These are phyloP conservation scores for Syzygium aqueum DNA, from an alignment of 345 rosid species.

Conservation along the genomic window DNA sequence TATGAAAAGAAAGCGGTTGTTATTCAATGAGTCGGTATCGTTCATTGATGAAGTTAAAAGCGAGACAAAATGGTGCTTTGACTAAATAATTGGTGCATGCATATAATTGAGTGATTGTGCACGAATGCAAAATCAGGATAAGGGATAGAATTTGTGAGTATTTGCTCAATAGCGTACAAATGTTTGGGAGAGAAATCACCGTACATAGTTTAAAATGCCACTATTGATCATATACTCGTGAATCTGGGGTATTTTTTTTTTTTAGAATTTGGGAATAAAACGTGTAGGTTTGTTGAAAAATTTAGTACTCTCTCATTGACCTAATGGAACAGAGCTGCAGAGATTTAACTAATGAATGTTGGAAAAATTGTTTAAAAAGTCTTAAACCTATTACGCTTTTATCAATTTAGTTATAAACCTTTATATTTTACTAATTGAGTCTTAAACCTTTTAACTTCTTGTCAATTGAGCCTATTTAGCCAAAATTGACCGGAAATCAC, in stretches of 20 bases:
- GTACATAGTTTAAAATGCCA: no score
- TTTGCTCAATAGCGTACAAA: not conserved
- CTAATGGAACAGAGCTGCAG: not conserved
- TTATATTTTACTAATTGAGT: no score
- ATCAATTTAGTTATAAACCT: no score
- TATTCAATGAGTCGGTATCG: not conserved
- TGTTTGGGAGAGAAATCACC: no score
- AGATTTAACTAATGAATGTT: not conserved
- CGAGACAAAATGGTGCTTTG: not conserved
- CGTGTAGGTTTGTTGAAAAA: not conserved
- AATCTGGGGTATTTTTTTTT: no score
- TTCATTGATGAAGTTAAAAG: not conserved
- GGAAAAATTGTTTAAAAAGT: no score
- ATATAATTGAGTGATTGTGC: not conserved
- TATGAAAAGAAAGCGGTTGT: not conserved
- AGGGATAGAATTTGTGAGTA: not conserved
- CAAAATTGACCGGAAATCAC: no score
- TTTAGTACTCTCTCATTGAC: not conserved
- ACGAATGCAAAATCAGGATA: not conserved
- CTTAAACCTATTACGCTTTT: no score
- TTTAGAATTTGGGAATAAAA: no score
- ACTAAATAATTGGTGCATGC: not conserved
- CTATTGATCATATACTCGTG: no score
- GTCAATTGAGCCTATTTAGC: no score
- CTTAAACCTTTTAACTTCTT: no score